These are phyloP conservation scores for Podochytrium sp. DNA, from an alignment of 192 early-diverging fungal species.

Conservation along the genomic window DNA sequence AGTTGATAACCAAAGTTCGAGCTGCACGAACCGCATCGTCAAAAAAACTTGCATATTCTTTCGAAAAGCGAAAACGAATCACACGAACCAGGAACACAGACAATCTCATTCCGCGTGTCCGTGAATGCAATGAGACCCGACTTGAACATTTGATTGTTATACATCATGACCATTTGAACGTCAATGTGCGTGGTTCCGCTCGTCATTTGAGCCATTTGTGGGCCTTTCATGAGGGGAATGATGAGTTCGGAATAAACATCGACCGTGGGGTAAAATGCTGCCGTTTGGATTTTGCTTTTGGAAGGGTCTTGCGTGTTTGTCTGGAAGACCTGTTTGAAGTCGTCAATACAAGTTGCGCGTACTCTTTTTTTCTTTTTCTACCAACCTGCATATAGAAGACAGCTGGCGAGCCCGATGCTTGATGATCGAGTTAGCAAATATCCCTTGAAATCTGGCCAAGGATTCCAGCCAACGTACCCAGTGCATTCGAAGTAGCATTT, in stretches of 20 bases:
- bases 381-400: constrained; percentile 22
- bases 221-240: background rate
- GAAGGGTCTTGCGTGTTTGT: background rate
- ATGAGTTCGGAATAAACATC: constrained; percentile 49
- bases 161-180: constrained; percentile 37
- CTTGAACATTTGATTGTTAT: constrained; percentile 28
- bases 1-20: constrained; percentile 39
- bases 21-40: too few relatives aligned
- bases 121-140: constrained; percentile 26
- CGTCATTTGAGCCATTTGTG: background rate
- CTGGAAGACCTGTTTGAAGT: background rate
- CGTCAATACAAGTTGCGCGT: too few relatives aligned
- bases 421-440: background rate
- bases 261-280: constrained; percentile 48
- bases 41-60: too few relatives aligned
- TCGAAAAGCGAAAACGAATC: background rate
- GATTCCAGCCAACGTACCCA: too few relatives aligned
- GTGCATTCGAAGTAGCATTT: background rate
- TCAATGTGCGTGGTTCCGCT: background rate
- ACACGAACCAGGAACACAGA: constrained; percentile 37
- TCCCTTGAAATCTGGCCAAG: background rate
- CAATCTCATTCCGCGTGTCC: background rate
- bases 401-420: background rate
- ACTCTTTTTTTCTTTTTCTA: too few relatives aligned
- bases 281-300: constrained; percentile 27